These are phyloP conservation scores for Neurospora sp. DNA, from an alignment of 495 filamentous ascomycete genomes.

Conservation along the genomic window DNA sequence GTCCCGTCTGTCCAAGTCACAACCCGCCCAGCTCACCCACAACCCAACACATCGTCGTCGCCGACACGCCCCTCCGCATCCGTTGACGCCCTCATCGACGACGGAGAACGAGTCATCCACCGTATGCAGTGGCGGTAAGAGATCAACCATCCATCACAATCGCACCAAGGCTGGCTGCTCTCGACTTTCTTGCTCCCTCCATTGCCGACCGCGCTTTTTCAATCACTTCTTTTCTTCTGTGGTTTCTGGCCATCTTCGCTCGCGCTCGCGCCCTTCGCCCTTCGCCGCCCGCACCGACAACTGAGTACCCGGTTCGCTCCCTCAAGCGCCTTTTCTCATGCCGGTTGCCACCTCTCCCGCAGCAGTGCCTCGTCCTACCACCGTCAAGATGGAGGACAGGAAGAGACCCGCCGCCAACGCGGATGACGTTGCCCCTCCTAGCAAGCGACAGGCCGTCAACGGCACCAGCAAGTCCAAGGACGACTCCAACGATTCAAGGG, in stretches of 20 bases:
- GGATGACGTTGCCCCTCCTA: slow-evolving; percentile 72
- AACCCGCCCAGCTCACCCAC: background rate
- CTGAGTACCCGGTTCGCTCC: background rate
- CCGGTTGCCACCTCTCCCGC: slow-evolving; percentile 64
- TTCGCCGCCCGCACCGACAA: slow-evolving; percentile 4
- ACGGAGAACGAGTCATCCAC: background rate
- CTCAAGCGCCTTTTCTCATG: slow-evolving; percentile 49
- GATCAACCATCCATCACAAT: background rate
- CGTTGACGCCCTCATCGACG: background rate
- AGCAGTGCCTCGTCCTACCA: slow-evolving; percentile 56
- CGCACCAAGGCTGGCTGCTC: background rate
- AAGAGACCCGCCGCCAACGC: slow-evolving; percentile 73
- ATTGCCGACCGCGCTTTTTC: background rate
- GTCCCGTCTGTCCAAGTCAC: background rate
- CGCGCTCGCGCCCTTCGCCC: slow-evolving; percentile 19
- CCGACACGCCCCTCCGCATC: background rate
- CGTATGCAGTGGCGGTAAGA: background rate
- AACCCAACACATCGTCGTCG: background rate
- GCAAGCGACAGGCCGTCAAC: slow-evolving; percentile 79
- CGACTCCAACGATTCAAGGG: slow-evolving; percentile 65
- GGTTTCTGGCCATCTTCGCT: slow-evolving; percentile 15
- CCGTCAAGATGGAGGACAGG: slow-evolving; percentile 93
- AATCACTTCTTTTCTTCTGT: background rate
- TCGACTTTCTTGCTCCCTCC: background rate
- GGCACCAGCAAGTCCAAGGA: slow-evolving; percentile 61